A percentile compares a stretch with the other conserved stretches of the same genome.
phyloP scores from a whole-genome alignment of 768 basidiomycete genomes.

The Chalciporus chontae region DNA sequence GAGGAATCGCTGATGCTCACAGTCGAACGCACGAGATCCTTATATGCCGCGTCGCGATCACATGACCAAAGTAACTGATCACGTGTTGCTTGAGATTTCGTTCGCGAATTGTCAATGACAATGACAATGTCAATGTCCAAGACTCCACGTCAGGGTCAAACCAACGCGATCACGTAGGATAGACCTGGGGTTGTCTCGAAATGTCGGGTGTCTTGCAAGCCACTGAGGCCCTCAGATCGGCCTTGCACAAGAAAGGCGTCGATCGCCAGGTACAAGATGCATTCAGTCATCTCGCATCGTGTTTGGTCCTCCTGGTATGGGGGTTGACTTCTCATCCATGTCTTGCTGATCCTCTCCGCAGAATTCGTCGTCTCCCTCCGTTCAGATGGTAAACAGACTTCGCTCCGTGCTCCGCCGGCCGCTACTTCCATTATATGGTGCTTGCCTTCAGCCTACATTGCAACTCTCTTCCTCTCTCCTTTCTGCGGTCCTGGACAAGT shows the following conservation, averaged over 20 bases:
- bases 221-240: constrained; percentile 29
- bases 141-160: too few relatives aligned
- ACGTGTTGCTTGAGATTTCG: constrained; percentile 26
- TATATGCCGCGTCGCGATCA: constrained; percentile 23
- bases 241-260: constrained; percentile 27
- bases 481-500: constrained; percentile 36
- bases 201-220: constrained; percentile 30
- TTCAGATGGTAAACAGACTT: constrained; percentile 37
- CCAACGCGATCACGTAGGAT: neutral
- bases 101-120: too few relatives aligned
- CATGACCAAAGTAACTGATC: constrained; percentile 27
- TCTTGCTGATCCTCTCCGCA: constrained; percentile 17
- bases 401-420: constrained; percentile 39
- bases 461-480: constrained; percentile 41
- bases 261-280: constrained; percentile 32
- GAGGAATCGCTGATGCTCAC: constrained; percentile 4
- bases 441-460: constrained; percentile 37
- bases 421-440: constrained; percentile 43
- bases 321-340: constrained; percentile 2
- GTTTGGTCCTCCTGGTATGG: constrained; percentile 42
- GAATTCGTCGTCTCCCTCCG: constrained; percentile 38
- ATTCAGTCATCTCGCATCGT: constrained; percentile 40
- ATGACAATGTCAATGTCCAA: too few relatives aligned
- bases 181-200: neutral
- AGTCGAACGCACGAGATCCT: constrained; percentile 1